Percentiles rank a stretch among this genome's conserved stretches.
Evolutionary conservation across 768 basidiomycete species (phyloP).

Genomic region (Erythrobasidium yunnanense): DNA sequence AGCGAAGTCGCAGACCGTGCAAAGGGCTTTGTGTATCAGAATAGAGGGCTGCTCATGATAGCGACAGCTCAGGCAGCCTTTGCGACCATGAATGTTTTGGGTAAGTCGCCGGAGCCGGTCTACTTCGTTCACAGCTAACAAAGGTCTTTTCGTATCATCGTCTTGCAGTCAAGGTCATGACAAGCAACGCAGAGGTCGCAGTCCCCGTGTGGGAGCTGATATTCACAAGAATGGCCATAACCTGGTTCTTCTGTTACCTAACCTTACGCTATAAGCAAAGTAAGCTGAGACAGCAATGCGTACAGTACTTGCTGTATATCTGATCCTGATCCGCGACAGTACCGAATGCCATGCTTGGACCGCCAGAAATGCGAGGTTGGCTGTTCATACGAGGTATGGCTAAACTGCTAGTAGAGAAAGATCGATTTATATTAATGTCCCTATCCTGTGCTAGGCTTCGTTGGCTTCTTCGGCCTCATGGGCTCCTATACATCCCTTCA

Average conservation of each 20-base stretch:
- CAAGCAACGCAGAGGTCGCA: slow-evolving; percentile 13
- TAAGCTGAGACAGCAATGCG: too few relatives aligned
- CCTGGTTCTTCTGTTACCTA: slow-evolving; percentile 11
- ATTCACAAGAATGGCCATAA: slow-evolving; percentile 22
- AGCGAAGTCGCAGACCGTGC: neutral
- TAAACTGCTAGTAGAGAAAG: too few relatives aligned
- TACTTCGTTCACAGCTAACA: neutral
- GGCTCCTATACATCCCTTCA: slow-evolving; percentile 46
- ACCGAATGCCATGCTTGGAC: slow-evolving; percentile 6
- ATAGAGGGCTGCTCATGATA: slow-evolving; percentile 25
- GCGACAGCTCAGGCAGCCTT: slow-evolving; percentile 1
- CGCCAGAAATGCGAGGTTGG: slow-evolving; percentile 11
- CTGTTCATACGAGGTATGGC: slow-evolving; percentile 2
- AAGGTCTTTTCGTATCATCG: neutral
- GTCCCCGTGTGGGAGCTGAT: slow-evolving; percentile 26
- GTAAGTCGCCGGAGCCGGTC: neutral
- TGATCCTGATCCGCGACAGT: neutral
- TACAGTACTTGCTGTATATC: neutral
- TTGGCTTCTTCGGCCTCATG: slow-evolving; percentile 66
- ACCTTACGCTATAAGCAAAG: neutral
- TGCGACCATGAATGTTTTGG: slow-evolving; percentile 16
- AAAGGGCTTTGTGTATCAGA: neutral
- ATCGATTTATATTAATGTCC: slow-evolving; percentile 51
- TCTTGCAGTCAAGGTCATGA: slow-evolving; percentile 18
- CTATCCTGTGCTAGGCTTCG: slow-evolving; percentile 52